A percentile compares a stretch with the other conserved stretches of the same genome.
Evolutionary conservation across 2,329 filamentous ascomycete genomes (phyloP).

Genomic region (Gnomoniopsis sp.): DNA sequence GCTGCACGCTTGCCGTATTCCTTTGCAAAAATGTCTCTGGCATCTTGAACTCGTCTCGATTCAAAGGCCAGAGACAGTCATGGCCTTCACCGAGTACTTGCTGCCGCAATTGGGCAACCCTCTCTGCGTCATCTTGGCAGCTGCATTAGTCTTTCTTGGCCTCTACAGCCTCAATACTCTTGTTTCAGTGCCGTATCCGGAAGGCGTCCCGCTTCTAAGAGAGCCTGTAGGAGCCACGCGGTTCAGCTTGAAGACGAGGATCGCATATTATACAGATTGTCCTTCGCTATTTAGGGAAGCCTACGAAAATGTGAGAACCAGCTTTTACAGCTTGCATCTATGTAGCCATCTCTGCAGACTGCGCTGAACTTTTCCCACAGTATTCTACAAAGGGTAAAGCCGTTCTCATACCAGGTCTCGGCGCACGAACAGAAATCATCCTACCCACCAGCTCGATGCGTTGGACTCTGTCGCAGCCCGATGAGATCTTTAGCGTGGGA

Average conservation of each 20-base stretch:
- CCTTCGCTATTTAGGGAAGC: too few relatives aligned
- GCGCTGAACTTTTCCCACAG: too few relatives aligned
- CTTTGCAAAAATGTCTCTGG: not conserved
- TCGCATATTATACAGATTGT: too few relatives aligned
- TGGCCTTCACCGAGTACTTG: not conserved
- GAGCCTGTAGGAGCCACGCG: not conserved
- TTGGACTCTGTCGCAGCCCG: conserved; percentile 38
- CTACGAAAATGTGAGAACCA: too few relatives aligned
- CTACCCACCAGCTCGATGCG: conserved; percentile 37
- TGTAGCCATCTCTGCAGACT: too few relatives aligned
- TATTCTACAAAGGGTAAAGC: too few relatives aligned
- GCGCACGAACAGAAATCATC: conserved; percentile 19
- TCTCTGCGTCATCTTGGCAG: not conserved
- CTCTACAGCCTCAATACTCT: not conserved
- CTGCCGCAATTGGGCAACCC: not conserved
- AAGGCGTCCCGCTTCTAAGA: not conserved
- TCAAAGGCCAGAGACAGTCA: not conserved
- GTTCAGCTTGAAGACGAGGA: too few relatives aligned
- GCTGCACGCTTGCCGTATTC: not conserved
- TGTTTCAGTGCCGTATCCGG: not conserved
- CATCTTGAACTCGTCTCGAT: not conserved
- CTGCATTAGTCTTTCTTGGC: not conserved
- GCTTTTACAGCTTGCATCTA: too few relatives aligned
- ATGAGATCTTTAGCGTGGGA: conserved; percentile 30
- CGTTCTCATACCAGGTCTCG: too few relatives aligned